phyloP scores from a whole-genome alignment of 805 yeast genomes.

The Metschnikowia arizonensis region DNA sequence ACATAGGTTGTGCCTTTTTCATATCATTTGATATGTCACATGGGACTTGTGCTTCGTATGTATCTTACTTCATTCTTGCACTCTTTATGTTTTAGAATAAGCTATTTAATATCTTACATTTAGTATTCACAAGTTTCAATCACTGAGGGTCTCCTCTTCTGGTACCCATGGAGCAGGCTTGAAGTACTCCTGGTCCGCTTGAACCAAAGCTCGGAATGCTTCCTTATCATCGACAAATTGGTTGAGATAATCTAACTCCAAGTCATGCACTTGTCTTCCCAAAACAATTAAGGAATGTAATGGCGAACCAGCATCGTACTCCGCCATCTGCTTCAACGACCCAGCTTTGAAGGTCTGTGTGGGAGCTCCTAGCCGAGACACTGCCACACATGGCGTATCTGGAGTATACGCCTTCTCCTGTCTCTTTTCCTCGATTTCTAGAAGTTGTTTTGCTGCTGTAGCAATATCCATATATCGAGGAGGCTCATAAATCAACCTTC shows the following conservation, averaged over 20 bases:
- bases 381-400: conserved; percentile 89
- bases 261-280: conserved; percentile 91
- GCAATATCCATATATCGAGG: conserved; percentile 94
- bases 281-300: conserved; percentile 85
- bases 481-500: conserved; percentile 88
- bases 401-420: conserved; percentile 76
- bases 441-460: conserved; percentile 81
- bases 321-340: conserved; percentile 68
- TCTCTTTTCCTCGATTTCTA: conserved; percentile 81
- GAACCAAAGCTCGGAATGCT: conserved; percentile 40
- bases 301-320: conserved; percentile 91
- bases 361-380: conserved; percentile 88
- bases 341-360: conserved; percentile 80
- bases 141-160: conserved; percentile 23
- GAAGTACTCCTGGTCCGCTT: conserved; percentile 60
- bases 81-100: conserved; percentile 1
- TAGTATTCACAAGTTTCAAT: not conserved
- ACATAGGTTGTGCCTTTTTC: no score
- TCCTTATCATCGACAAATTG: conserved; percentile 67
- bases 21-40: no score
- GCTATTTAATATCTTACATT: not conserved
- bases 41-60: no score
- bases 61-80: no score
- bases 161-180: conserved; percentile 70
- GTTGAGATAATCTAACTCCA: conserved; percentile 79